Evolutionary conservation across 2,329 filamentous ascomycete genomes (phyloP).

Genomic region (Xylariaceae sp.): DNA sequence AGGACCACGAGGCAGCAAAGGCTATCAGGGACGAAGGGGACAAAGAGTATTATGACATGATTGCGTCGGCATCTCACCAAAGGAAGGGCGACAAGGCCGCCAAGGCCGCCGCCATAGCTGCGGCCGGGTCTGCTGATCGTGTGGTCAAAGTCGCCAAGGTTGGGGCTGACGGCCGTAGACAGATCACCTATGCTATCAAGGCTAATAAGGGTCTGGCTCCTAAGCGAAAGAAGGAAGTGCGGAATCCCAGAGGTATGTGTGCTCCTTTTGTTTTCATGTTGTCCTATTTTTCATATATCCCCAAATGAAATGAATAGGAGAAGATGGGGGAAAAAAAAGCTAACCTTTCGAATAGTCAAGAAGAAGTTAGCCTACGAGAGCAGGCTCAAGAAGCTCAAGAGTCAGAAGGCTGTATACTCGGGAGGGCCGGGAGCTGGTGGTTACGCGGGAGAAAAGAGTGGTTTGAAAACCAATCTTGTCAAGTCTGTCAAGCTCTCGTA

Average conservation of each 20-base stretch:
- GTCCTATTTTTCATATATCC: neutral
- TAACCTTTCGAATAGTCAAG: constrained; percentile 46
- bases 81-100: constrained; percentile 68
- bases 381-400: constrained; percentile 94
- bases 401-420: constrained; percentile 79
- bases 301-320: neutral
- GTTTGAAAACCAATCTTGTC: constrained; percentile 89
- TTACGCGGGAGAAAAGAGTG: constrained; percentile 86
- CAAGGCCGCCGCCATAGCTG: constrained; percentile 49
- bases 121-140: constrained; percentile 58
- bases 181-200: constrained; percentile 87
- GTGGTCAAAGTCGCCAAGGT: constrained; percentile 62
- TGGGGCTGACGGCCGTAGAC: constrained; percentile 79
- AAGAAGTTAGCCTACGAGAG: constrained; percentile 95
- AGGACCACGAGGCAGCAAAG: constrained; percentile 51
- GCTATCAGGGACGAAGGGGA: constrained; percentile 52
- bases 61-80: constrained; percentile 61
- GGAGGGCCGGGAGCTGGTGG: constrained; percentile 77
- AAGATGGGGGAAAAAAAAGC: neutral
- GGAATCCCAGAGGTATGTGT: constrained; percentile 67
- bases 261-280: neutral
- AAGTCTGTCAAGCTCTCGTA: constrained; percentile 76
- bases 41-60: constrained; percentile 86
- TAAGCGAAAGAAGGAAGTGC: constrained; percentile 84
- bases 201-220: constrained; percentile 96